Conservation (phyloP, 2,329 filamentous ascomycete genomes). For the Aspergillus tubingensis region DNA sequence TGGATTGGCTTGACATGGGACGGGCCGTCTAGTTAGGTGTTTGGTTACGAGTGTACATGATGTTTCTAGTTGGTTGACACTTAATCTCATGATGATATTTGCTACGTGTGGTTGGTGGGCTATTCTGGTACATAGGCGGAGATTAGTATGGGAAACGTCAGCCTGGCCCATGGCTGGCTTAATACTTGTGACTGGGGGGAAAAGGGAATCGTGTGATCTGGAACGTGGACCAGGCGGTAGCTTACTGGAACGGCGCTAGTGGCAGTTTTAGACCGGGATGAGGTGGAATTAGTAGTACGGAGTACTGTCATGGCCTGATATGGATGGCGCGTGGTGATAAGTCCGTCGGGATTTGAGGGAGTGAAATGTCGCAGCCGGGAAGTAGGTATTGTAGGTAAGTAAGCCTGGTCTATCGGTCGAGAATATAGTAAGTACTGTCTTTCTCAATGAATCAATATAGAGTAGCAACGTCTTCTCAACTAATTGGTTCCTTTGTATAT, state of each 20-base stretch:
- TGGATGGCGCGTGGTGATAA: constrained; percentile 5
- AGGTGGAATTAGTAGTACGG: not conserved
- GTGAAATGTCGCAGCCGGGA: not conserved
- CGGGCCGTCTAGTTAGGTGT: constrained; percentile 1
- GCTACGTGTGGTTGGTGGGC: too few relatives aligned
- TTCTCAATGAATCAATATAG: too few relatives aligned
- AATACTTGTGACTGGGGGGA: too few relatives aligned
- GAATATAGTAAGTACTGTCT: too few relatives aligned
- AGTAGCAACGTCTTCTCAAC: too few relatives aligned
- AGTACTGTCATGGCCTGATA: constrained; percentile 13
- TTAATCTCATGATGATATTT: not conserved
- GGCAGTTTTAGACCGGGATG: constrained; percentile 5
- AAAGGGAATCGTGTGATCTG: not conserved
- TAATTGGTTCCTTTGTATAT: too few relatives aligned
- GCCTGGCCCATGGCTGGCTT: too few relatives aligned
- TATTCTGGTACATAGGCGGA: too few relatives aligned
- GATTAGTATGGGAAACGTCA: too few relatives aligned
- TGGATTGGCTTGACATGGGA: not conserved
- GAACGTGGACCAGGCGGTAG: not conserved
- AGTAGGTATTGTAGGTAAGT: too few relatives aligned
- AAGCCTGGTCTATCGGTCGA: too few relatives aligned
- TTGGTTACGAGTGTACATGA: constrained; percentile 16
- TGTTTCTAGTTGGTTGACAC: not conserved
- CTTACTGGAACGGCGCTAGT: not conserved
- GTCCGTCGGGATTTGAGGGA: not conserved